phyloP scores from a whole-genome alignment of 306 rosid species.

The Mimosa pudica region DNA sequence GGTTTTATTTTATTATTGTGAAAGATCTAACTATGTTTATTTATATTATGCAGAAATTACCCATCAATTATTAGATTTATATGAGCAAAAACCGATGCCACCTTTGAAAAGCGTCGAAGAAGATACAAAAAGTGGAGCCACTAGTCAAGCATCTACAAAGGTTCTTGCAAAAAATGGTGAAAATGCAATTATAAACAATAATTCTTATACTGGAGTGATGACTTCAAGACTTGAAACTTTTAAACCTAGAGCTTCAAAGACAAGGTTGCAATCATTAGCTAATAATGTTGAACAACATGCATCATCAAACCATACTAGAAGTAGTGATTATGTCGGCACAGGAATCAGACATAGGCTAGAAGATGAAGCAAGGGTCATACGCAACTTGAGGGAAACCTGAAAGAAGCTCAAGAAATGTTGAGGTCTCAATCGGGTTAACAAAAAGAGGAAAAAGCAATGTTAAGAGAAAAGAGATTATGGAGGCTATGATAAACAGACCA shows the following conservation, averaged over 20 bases:
- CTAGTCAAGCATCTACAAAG: conserved; percentile 50
- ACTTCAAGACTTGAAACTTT: conserved; percentile 52
- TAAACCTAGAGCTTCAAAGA: conserved; percentile 63
- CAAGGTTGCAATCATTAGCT: conserved; percentile 50
- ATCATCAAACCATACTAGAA: conserved; percentile 48
- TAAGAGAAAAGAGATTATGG: conserved; percentile 58
- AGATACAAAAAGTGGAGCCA: conserved; percentile 51
- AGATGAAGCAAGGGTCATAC: conserved; percentile 61
- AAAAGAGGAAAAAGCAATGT: conserved; percentile 58
- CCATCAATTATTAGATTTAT: conserved; percentile 93
- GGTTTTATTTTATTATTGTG: not conserved
- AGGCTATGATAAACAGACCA: conserved; percentile 51
- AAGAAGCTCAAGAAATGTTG: conserved; percentile 50
- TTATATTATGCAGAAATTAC: conserved; percentile 80
- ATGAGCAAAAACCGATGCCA: conserved; percentile 81
- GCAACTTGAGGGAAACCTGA: conserved; percentile 47
- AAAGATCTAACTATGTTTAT: conserved; percentile 32
- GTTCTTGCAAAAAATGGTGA: conserved; percentile 64
- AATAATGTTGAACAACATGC: conserved; percentile 48
- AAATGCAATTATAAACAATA: conserved; percentile 47
- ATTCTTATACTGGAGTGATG: conserved; percentile 56
- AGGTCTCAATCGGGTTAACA: conserved; percentile 52
- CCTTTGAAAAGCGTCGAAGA: conserved; percentile 73
- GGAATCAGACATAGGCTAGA: conserved; percentile 54
- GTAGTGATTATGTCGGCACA: conserved; percentile 55